Evolutionary conservation across 2,329 filamentous ascomycete genomes (phyloP).

Genomic region (Stagonosporopsis cucurbitacearum): DNA sequence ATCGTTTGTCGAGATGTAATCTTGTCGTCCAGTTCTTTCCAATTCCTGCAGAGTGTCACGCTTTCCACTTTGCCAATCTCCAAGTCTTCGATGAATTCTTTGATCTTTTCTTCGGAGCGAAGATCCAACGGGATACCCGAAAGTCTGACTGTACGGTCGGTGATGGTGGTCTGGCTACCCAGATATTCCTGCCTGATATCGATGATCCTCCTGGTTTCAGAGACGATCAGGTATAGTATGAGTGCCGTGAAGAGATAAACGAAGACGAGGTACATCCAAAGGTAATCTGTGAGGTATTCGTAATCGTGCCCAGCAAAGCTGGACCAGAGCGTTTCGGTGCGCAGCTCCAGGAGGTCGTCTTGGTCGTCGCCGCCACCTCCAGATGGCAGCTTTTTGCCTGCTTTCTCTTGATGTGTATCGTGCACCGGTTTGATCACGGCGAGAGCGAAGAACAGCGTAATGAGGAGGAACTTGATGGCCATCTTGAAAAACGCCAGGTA

Average conservation of each 20-base stretch:
- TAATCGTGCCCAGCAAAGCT: constrained; percentile 37
- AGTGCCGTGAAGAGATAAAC: constrained; percentile 89
- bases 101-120: constrained; percentile 81
- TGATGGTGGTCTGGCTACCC: constrained; percentile 92
- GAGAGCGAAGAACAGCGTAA: constrained; percentile 82
- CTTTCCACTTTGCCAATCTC: constrained; percentile 89
- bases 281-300: constrained; percentile 62
- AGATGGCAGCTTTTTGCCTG: constrained; percentile 30
- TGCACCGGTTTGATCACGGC: constrained; percentile 87
- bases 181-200: constrained; percentile 87
- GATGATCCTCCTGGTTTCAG: constrained; percentile 85
- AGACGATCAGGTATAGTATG: constrained; percentile 81
- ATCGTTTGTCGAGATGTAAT: constrained; percentile 70
- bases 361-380: constrained; percentile 20
- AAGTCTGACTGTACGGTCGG: constrained; percentile 89
- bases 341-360: constrained; percentile 26
- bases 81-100: constrained; percentile 83
- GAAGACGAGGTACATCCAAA: constrained; percentile 95
- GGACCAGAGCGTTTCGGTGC: constrained; percentile 26
- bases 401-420: constrained; percentile 60
- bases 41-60: constrained; percentile 85
- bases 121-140: constrained; percentile 85
- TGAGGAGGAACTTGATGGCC: constrained; percentile 80
- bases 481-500: constrained; percentile 97
- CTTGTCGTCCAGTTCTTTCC: constrained; percentile 79